A percentile compares a stretch with the other conserved stretches of the same genome.
These are phyloP conservation scores for Dictyostelium citrinum DNA, from an alignment of 78 protist genomes.

Conservation along the genomic window DNA sequence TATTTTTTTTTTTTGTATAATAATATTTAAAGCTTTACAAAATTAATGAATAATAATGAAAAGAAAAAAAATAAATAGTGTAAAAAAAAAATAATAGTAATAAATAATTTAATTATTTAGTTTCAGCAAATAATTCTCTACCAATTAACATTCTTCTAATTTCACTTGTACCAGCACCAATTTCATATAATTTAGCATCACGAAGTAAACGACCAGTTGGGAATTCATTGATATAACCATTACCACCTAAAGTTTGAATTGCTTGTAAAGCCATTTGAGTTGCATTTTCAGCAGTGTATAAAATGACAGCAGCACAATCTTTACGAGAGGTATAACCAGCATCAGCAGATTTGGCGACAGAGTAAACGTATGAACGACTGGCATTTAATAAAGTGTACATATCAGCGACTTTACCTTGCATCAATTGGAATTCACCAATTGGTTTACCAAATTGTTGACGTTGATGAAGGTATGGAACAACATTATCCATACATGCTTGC, in stretches of 20 bases:
- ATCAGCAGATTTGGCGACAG: conserved; percentile 83
- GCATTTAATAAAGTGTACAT: conserved; percentile 90
- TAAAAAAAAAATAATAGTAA: too few relatives aligned
- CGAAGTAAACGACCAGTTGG: conserved; percentile 93
- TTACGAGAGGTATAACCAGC: conserved; percentile 66
- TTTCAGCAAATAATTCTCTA: conserved; percentile 73
- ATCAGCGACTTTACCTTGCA: conserved; percentile 96
- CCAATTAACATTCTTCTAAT: conserved; percentile 94
- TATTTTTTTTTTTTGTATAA: neutral
- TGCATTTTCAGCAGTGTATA: conserved; percentile 91
- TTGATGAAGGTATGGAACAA: conserved; percentile 88
- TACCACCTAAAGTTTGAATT: conserved; percentile 94
- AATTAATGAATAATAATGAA: too few relatives aligned
- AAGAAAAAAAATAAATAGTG: too few relatives aligned
- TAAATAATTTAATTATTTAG: conserved; percentile 6
- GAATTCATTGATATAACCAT: conserved; percentile 96
- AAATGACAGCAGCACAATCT: conserved; percentile 87
- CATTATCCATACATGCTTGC: conserved; percentile 89
- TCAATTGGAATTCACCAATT: conserved; percentile 90
- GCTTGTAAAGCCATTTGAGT: conserved; percentile 92
- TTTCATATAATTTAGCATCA: conserved; percentile 96
- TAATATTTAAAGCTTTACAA: too few relatives aligned
- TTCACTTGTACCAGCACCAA: conserved; percentile 96
- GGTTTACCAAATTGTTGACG: conserved; percentile 91
- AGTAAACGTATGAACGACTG: conserved; percentile 85